phyloP scores from a whole-genome alignment of 202 grass and related monocot species.

The Miscanthus sacchariflorus region DNA sequence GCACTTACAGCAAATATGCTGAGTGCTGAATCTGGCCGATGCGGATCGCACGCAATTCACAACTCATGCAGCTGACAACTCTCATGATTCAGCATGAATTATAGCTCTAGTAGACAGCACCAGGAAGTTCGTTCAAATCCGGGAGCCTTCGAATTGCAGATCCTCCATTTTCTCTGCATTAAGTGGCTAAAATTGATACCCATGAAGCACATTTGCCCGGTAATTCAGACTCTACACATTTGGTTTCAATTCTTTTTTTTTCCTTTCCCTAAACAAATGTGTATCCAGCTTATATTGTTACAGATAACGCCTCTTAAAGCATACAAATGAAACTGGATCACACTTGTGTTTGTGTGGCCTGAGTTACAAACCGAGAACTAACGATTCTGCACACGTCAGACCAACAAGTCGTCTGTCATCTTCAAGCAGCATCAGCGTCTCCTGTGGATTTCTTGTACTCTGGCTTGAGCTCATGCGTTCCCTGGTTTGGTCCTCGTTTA shows the following conservation, averaged over 20 bases:
- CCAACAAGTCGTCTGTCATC: not conserved
- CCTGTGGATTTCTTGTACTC: constrained; percentile 87
- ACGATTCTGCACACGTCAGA: not conserved
- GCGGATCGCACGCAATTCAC: not conserved
- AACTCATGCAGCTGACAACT: not conserved
- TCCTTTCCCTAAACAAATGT: not conserved
- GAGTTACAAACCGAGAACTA: not conserved
- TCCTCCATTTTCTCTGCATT: not conserved
- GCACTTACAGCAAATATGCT: no score
- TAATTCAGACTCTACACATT: not conserved
- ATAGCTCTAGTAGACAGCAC: not conserved
- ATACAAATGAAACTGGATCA: constrained; percentile 1
- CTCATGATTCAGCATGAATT: no score
- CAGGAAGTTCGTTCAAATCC: not conserved
- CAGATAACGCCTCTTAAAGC: not conserved
- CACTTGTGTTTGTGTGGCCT: not conserved
- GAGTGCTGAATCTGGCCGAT: not conserved
- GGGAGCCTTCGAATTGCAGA: not conserved
- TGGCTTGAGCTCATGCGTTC: constrained; percentile 91
- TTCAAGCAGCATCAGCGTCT: constrained; percentile 52
- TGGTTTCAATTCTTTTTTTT: not conserved
- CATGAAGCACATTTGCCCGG: not conserved
- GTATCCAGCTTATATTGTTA: constrained; percentile 15
- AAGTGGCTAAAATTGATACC: not conserved
- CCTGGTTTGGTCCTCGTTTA: constrained; percentile 94